Evolutionary conservation across 2,329 filamentous ascomycete genomes (phyloP), one percentile per base, ranked within the genome.

Genomic region (Beauveria varroae): DNA sequence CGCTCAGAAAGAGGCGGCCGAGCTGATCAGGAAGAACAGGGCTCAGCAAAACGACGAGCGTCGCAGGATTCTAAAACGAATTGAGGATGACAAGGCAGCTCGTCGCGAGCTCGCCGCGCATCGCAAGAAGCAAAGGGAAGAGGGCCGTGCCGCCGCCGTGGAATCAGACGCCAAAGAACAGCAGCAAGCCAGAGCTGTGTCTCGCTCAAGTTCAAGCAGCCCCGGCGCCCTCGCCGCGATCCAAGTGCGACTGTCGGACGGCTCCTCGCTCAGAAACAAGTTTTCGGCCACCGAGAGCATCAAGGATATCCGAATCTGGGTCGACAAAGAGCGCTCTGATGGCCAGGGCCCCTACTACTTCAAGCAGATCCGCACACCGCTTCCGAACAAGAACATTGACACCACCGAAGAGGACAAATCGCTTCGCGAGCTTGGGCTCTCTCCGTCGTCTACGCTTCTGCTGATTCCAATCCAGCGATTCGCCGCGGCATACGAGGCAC

Each of bases 211-310:
- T 8, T 68, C 67, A 5, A 70, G 65, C 20, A 69, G 63, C 40
- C 40, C 64, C 1, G 70, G 72, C 7, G 69, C 68, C 18, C 71
- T 71, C 66, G 71, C 75, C 1, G 83, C 87, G 20, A 76, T 97
- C 1, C 91, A 95, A 68, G 84, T 96, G 20, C 85, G 93, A 8
- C 79, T 96, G 0, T 89, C 96, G 61, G 91, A 97, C 69, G 93
- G 93, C 10, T 87, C 86, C 12, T 92, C 86, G 1, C 83, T 97
- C 20, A 86, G 91, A 46, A 82, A 81, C 3, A 85, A 83, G 20
- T 96, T 97, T 72, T 77, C 84, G 12, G 84, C 86, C 24, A 76
- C 77, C 2, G 79, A 83, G 7, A 89, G 82, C 0, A 79, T 97
- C 3, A 77, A 73, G 7, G 83, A 90, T 49, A 86, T 98, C 1